These are phyloP conservation scores for Moniliophthora roreri DNA, from an alignment of 1,284 basidiomycete species.

Conservation along the genomic window DNA sequence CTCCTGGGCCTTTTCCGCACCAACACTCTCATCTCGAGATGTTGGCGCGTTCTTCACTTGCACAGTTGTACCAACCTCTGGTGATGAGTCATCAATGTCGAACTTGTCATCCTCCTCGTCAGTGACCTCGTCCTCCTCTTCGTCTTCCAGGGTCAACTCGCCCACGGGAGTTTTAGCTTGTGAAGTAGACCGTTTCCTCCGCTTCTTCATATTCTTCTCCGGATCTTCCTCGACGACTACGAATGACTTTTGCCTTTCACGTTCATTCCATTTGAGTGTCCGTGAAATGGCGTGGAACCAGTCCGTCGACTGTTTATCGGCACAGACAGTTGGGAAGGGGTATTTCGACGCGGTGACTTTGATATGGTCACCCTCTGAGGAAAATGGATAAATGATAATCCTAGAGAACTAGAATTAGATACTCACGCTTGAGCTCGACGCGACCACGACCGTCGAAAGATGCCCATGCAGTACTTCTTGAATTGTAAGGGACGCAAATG, in stretches of 20 bases:
- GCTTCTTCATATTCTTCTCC: conserved; percentile 27
- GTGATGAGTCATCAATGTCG: conserved; percentile 88
- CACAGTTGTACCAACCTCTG: conserved; percentile 36
- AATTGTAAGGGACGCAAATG: conserved; percentile 98
- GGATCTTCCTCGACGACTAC: conserved; percentile 93
- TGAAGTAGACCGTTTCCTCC: conserved; percentile 14
- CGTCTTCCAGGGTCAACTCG: conserved; percentile 39
- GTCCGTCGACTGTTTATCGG: conserved; percentile 95
- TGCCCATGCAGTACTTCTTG: conserved; percentile 97
- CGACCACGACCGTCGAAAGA: conserved; percentile 97
- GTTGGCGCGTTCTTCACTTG: conserved; percentile 19
- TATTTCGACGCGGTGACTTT: conserved; percentile 98
- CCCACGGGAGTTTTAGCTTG: conserved; percentile 33
- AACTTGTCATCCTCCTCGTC: conserved; percentile 74
- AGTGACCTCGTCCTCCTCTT: conserved; percentile 47
- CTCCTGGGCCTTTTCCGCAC: conserved; percentile 25
- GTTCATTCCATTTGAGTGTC: conserved; percentile 98
- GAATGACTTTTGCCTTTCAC: conserved; percentile 95
- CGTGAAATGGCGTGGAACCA: conserved; percentile 98
- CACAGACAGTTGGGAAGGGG: conserved; percentile 98
- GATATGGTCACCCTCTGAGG: conserved; percentile 96
- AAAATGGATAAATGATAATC: conserved; percentile 7
- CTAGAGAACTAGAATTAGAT: neutral
- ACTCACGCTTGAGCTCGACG: conserved; percentile 91
- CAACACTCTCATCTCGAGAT: conserved; percentile 16